Evolutionary conservation across 2,329 filamentous ascomycete species (phyloP), one percentile per base, ranked within the genome.

Genomic region (Penicillium oxalicum): DNA sequence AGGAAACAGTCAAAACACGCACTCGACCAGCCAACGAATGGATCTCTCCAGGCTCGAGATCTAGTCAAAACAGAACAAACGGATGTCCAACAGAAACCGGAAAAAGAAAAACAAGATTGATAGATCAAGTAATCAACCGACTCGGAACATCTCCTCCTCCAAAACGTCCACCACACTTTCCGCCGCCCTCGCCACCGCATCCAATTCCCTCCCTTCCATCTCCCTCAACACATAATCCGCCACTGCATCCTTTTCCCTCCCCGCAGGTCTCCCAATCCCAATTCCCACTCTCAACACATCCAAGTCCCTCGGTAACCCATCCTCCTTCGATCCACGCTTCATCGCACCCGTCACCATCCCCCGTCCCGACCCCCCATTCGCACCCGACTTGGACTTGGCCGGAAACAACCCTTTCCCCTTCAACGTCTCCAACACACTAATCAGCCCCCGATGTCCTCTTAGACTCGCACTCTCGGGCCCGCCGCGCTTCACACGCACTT

Each of bases 251-350:
- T 76, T 73, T 43, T 88, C 83, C 54, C 90, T 77, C 53, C 78
- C 84, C 40, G 72, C 74, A 0, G 91, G 91, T 40, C 93, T 74
- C n/a, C 88, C 91, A 70, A 97, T 95, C 0, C 93, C 93, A 9
- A 97, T 73, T 0, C 87, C 84, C 44, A 97, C 80, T 50, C 87
- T 76, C 61, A 78, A 67, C 56, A 77, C 74, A 27, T 70, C 68
- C 5, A 72, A 52, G 28, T 60, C 57, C 1, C 55, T 56, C 12
- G 28, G 8, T 9, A 43, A 43, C 40, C 40, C 40, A 9, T 33
- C 40, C 6, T 42, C 40, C 8, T 24, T 24, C 27, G 7, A 8
- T 32, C 40, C 40, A 25, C 27, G 40, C 40, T 33, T 43, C 29
- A 8, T 6, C 28, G 6, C 29, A 13, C 18, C 13, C 7, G 26